Percentiles rank a stretch among this genome's conserved stretches.
phyloP scores from a whole-genome alignment of 352 stramenopile species.

The Saprolegnia parasitica region DNA sequence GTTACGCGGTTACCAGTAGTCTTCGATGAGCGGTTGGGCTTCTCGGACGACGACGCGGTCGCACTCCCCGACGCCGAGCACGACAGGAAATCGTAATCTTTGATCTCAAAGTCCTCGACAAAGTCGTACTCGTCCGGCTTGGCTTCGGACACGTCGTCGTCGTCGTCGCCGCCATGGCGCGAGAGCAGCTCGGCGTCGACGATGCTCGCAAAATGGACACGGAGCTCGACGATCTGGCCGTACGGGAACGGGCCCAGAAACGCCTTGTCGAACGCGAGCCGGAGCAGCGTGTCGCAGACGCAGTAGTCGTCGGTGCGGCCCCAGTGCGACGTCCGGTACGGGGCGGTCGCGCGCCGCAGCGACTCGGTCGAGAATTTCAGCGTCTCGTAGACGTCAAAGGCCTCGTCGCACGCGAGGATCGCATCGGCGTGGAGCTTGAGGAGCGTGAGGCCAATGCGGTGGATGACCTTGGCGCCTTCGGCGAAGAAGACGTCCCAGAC shows the following conservation, averaged over 20 bases:
- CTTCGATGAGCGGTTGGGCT: constrained; percentile 20
- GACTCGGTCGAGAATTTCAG: constrained; percentile 69
- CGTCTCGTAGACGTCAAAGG: constrained; percentile 79
- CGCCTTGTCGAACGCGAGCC: constrained; percentile 76
- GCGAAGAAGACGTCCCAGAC: constrained; percentile 90
- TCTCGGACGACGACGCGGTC: neutral
- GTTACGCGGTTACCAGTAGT: constrained; percentile 16
- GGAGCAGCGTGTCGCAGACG: constrained; percentile 74
- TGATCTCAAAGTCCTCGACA: constrained; percentile 59
- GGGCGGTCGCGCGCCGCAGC: constrained; percentile 50
- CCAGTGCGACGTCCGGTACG: constrained; percentile 41
- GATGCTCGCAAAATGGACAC: constrained; percentile 52
- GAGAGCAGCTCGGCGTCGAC: constrained; percentile 49
- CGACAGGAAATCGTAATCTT: constrained; percentile 30
- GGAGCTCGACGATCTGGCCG: constrained; percentile 67
- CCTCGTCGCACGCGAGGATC: constrained; percentile 68
- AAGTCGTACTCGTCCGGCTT: constrained; percentile 66
- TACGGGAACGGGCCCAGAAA: constrained; percentile 71
- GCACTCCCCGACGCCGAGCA: neutral
- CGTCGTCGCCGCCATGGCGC: constrained; percentile 31
- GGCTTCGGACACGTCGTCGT: constrained; percentile 32
- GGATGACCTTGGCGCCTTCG: constrained; percentile 83
- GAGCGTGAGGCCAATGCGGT: constrained; percentile 76
- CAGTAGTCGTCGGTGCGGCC: constrained; percentile 47
- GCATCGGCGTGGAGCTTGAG: constrained; percentile 72